phyloP scores from a whole-genome alignment of 2,329 filamentous ascomycete genomes.

The Kalaharituber pfeilii region DNA sequence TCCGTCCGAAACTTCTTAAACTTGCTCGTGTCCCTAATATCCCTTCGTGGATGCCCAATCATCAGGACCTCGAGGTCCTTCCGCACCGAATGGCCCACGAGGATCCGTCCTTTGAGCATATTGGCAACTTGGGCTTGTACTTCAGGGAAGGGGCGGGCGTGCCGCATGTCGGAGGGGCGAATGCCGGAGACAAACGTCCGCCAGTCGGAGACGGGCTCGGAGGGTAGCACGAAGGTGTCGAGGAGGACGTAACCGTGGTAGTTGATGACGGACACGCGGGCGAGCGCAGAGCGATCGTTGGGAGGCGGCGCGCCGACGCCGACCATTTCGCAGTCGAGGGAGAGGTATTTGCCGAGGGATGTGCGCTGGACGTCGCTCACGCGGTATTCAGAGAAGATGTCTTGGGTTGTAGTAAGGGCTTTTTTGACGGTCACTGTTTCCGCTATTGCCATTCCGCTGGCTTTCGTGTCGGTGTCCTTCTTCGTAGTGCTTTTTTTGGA shows the following conservation, averaged over 20 bases:
- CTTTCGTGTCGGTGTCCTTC: constrained; percentile 3
- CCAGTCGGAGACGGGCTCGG: constrained; percentile 72
- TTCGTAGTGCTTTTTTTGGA: constrained; percentile 3
- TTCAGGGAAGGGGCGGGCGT: constrained; percentile 51
- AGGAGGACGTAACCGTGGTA: constrained; percentile 86
- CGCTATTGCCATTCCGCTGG: too few relatives aligned
- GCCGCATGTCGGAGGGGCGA: constrained; percentile 49
- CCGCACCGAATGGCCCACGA: constrained; percentile 70
- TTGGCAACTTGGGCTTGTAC: constrained; percentile 56
- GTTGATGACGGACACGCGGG: constrained; percentile 78
- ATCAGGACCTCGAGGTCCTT: constrained; percentile 60
- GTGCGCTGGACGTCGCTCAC: too few relatives aligned
- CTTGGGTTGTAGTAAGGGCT: constrained; percentile 24
- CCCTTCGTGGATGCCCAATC: constrained; percentile 57
- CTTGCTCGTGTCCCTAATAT: constrained; percentile 71
- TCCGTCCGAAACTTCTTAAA: constrained; percentile 55
- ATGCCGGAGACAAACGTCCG: constrained; percentile 75
- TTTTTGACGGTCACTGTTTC: background rate
- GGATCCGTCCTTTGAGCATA: constrained; percentile 51
- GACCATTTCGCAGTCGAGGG: constrained; percentile 97
- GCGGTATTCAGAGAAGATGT: constrained; percentile 12
- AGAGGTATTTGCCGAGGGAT: constrained; percentile 42
- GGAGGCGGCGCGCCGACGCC: constrained; percentile 32
- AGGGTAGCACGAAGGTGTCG: constrained; percentile 74
- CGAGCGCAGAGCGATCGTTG: constrained; percentile 55